Evolutionary conservation across 2,329 filamentous ascomycete species (phyloP), one percentile per base, ranked within the genome.

Genomic region (Aspergillus viridinutans): DNA sequence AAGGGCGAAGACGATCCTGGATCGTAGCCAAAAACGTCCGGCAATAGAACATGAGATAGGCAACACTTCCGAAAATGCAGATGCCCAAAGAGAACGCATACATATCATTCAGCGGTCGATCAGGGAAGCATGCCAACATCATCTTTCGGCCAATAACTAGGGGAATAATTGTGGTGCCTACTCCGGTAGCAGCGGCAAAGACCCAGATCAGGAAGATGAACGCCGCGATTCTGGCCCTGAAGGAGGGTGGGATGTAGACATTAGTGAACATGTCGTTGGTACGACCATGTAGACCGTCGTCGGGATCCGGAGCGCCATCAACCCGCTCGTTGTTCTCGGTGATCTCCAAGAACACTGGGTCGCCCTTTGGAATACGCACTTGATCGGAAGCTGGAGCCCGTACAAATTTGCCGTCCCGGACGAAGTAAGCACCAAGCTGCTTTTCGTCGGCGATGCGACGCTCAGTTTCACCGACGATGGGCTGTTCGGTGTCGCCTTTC

Each of bases 1-100:
- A 68, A 6, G 65, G 60, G 9, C 59, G 61, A 23, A 69, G 32
- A 21, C 66, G 61, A 14, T 68, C 63, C 35, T 62, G 68, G 38
- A 70, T 49, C 40, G 58, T 52, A 7, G 49, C 49, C 35, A 71
- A 58, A 50, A 63, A 63, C 8, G 60, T 62, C 40, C 66, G 63
- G 42, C 68, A 71, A 56, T 87, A 83, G 62, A 85, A 76, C 28
- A 81, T 64, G 45, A 83, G 74, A 70, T 92, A 96, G 2, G 83
- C 77, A 1, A 84, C 68, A 3, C 84, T 85, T 10, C 90, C 90
- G 4, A 96, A 80, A 26, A 91, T 79, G 70, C 95, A 96, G 43
- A 96, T 83, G 14, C 94, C 94, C 29, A 94, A 86, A 53, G 91
- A 96, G 72, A 97, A 96, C 12, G 94, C 93, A 67, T 99, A 97